phyloP scores from a whole-genome alignment of 345 rosid species.

The Abelmoschus esculentus region DNA sequence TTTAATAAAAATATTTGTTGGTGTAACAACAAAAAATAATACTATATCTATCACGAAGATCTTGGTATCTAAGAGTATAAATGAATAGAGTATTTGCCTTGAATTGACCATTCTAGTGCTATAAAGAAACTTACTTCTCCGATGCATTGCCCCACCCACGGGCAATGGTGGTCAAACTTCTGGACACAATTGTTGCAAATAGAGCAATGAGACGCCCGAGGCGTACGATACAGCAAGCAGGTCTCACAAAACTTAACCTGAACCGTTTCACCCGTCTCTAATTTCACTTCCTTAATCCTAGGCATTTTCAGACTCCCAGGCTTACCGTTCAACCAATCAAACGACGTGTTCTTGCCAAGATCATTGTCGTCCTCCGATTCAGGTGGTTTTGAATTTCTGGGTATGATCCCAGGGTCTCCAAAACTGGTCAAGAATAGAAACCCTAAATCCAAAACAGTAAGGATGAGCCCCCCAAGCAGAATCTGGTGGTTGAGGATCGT shows the following conservation, averaged over 20 bases:
- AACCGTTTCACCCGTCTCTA: conserved; percentile 47
- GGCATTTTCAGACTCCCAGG: conserved; percentile 46
- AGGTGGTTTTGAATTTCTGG: conserved; percentile 47
- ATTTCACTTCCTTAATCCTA: conserved; percentile 45
- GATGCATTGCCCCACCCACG: conserved; percentile 98
- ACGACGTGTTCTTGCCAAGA: conserved; percentile 30
- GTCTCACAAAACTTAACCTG: conserved; percentile 91
- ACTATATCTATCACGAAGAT: no score
- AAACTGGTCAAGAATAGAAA: conserved; percentile 68
- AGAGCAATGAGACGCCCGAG: conserved; percentile 97
- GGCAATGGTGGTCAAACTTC: conserved; percentile 95
- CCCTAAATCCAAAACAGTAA: conserved; percentile 59
- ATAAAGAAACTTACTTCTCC: conserved; percentile 50
- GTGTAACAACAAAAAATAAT: no score
- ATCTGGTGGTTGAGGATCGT: conserved; percentile 32
- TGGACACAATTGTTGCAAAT: conserved; percentile 93
- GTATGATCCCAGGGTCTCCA: conserved; percentile 89
- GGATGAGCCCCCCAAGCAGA: conserved; percentile 46
- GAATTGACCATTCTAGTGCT: no score
- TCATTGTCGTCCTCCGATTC: conserved; percentile 43
- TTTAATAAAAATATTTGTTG: no score
- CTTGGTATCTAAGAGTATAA: no score
- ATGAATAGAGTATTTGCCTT: no score
- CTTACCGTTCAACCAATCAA: conserved; percentile 62
- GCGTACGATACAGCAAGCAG: conserved; percentile 78